Evolutionary conservation across 371 early-diverging fungal species (phyloP).

Genomic region (Mortierella sp.): DNA sequence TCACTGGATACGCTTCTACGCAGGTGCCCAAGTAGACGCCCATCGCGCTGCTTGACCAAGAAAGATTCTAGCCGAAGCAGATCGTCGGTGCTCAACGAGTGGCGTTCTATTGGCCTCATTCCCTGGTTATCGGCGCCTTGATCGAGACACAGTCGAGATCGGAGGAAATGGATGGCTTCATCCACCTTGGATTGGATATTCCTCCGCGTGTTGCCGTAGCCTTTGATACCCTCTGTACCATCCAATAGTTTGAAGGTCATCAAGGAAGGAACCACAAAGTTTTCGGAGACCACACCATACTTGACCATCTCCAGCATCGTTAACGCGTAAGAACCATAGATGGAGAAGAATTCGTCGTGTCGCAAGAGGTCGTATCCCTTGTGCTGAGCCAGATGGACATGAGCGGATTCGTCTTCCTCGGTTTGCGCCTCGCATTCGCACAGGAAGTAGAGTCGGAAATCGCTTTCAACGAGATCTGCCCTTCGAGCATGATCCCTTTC

Average conservation of each 20-base stretch:
- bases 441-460: too few species aligned
- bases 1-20: conserved; percentile 3
- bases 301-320: conserved; percentile 6
- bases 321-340: conserved; percentile 2
- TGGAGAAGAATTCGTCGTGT: conserved; percentile 15
- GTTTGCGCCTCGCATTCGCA: too few species aligned
- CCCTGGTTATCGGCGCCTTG: not conserved
- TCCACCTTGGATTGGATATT: not conserved
- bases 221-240: not conserved
- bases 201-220: not conserved
- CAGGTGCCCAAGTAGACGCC: conserved; percentile 12
- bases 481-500: too few species aligned
- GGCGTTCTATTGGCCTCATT: not conserved
- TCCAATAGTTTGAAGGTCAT: not conserved
- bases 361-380: conserved; percentile 18
- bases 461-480: too few species aligned
- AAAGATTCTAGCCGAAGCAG: conserved; percentile 10
- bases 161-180: conserved; percentile 4
- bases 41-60: not conserved
- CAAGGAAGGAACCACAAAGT: conserved; percentile 11
- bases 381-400: conserved; percentile 1
- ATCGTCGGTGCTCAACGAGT: conserved; percentile 5
- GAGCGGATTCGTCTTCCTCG: too few species aligned
- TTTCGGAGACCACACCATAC: conserved; percentile 4
- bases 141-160: too few species aligned